Evolutionary conservation across 2,329 filamentous ascomycete species (phyloP), one percentile per base, ranked within the genome.

Genomic region (Aspergillus fructus): DNA sequence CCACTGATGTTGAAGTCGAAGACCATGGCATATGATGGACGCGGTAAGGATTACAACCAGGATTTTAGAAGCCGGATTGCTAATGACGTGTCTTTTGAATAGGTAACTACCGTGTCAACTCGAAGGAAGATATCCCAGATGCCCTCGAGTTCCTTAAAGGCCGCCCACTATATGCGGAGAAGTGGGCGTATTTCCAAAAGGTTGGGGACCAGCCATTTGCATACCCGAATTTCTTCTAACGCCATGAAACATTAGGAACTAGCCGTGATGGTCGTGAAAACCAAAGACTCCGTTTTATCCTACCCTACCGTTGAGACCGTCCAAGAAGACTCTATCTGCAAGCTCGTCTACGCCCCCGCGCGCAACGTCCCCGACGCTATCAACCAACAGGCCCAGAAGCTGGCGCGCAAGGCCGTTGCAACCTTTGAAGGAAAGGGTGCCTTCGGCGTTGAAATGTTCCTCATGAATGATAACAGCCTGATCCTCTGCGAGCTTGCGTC

Each of bases 371-470:
- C 86, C 1, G 76, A 80, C 1, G 74, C 79, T 1, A 80, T 89
- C 40, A 83, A 84, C 59, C 74, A 85, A 62, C 78, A 84, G 66
- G 93, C 93, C 0, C 87, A 91, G 69, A 83, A 87, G 42, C 81
- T 97, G 0, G 94, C 93, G 0, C 85, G 86, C 64, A 86, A 89
- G 57, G 93, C 94, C 11, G 86, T 97, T 21, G 83, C 84, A 42
- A 88, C 85, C 51, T 89, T 99, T 54, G 87, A 87, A 79, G 94
- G 94, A 51, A 89, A 94, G 61, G 94, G 94, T 62, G 90, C 96
- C 33, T 99, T 97, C 74, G 94, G 93, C 0, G 93, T 97, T 0
- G 94, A 99, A 77, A 90, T 97, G 86, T 99, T 99, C 76, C 76
- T 97, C 3, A 83, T 93, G 11, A 78, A 86, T 49, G 86, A 94